Evolutionary conservation across 306 rosid genomes (phyloP).

Genomic region (Erythrophleum fordii): DNA sequence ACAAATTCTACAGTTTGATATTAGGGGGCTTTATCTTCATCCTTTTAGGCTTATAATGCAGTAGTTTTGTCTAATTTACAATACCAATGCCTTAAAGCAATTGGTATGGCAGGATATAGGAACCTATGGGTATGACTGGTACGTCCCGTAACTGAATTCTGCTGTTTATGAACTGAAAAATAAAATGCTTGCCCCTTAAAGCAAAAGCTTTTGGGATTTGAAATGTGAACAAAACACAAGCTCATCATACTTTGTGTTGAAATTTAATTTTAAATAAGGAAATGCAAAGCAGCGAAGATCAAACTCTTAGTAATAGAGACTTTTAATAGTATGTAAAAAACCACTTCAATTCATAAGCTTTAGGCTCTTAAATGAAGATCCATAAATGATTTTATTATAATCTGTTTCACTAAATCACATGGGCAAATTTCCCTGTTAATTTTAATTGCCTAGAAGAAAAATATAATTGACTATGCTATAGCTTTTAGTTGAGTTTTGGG

Average conservation of each 20-base stretch:
- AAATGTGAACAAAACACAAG: background rate
- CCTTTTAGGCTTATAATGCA: background rate
- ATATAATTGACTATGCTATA: background rate
- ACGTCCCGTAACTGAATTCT: background rate
- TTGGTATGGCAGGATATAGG: background rate
- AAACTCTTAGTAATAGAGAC: background rate
- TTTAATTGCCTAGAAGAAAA: background rate
- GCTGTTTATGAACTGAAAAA: background rate
- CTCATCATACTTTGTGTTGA: background rate
- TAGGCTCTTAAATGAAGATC: too few relatives aligned
- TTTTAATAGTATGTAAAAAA: background rate
- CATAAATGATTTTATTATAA: too few relatives aligned
- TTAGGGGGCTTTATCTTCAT: background rate
- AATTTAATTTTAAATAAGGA: background rate
- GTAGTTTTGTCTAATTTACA: background rate
- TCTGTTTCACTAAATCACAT: background rate
- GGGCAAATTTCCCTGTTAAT: background rate
- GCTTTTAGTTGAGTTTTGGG: background rate
- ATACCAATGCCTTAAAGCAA: background rate
- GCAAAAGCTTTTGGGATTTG: background rate
- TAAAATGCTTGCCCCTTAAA: background rate
- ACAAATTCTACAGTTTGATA: background rate
- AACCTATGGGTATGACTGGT: background rate
- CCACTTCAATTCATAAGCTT: too few relatives aligned
- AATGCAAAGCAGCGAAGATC: background rate